A percentile compares a stretch with the other conserved stretches of the same genome.
These are phyloP conservation scores for Eucommia ulmoides DNA, from an alignment of 257 asterid genomes.

Conservation along the genomic window DNA sequence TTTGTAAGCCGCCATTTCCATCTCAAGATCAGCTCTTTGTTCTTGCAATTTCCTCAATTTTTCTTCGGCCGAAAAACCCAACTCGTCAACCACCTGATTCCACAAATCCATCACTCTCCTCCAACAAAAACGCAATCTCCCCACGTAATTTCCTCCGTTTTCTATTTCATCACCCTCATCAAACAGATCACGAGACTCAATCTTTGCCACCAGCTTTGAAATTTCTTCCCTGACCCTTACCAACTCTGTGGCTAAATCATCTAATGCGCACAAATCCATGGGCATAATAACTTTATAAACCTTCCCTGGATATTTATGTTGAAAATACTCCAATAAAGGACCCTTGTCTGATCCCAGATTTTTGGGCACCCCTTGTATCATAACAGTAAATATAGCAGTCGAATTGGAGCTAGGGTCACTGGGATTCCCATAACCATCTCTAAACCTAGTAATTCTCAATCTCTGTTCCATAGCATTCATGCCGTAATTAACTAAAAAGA, in stretches of 20 bases:
- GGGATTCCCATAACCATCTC: slow-evolving; percentile 79
- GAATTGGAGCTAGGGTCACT: slow-evolving; percentile 50
- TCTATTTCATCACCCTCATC: slow-evolving; percentile 39
- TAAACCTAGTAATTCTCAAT: slow-evolving; percentile 66
- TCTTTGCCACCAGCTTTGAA: slow-evolving; percentile 48
- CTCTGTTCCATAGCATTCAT: slow-evolving; percentile 55
- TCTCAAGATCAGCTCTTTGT: slow-evolving; percentile 86
- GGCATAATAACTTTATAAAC: slow-evolving; percentile 73
- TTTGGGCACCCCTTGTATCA: slow-evolving; percentile 86
- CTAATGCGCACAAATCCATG: slow-evolving; percentile 92
- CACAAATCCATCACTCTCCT: slow-evolving; percentile 53
- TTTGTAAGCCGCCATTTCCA: slow-evolving; percentile 97
- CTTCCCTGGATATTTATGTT: slow-evolving; percentile 83
- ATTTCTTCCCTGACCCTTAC: slow-evolving; percentile 78
- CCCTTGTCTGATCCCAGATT: slow-evolving; percentile 63
- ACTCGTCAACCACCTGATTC: slow-evolving; percentile 40
- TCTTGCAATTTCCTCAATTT: slow-evolving; percentile 87
- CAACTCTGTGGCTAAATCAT: slow-evolving; percentile 83
- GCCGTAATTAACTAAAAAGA: slow-evolving; percentile 67
- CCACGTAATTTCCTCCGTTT: slow-evolving; percentile 24
- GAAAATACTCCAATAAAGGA: slow-evolving; percentile 73
- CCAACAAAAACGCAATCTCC: slow-evolving; percentile 24
- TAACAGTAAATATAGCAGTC: slow-evolving; percentile 71
- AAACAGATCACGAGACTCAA: slow-evolving; percentile 35
- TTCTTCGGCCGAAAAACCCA: slow-evolving; percentile 89